Percentiles rank a stretch among this genome's conserved stretches.
phyloP scores from a whole-genome alignment of 768 basidiomycete genomes.

The Calocybe gangraenosa region DNA sequence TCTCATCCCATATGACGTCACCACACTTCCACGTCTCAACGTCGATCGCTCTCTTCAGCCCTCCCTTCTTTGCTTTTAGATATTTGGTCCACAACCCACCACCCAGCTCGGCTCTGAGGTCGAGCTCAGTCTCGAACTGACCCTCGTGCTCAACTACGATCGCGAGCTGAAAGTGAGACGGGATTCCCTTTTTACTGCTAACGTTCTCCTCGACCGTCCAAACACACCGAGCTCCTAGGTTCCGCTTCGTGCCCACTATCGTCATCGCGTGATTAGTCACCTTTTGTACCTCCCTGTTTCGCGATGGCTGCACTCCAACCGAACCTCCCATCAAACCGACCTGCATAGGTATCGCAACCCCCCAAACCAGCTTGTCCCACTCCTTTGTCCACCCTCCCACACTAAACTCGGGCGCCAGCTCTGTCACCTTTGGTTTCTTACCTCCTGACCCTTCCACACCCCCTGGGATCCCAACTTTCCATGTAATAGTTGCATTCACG shows the following conservation, averaged over 20 bases:
- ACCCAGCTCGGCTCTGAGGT: conserved; percentile 10
- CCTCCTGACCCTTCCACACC: background rate
- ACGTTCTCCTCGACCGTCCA: conserved; percentile 14
- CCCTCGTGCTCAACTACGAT: conserved; percentile 11
- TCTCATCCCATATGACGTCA: conserved; percentile 8
- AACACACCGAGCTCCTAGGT: background rate
- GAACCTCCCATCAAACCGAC: conserved; percentile 8
- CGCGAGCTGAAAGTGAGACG: conserved; percentile 12
- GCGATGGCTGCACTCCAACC: conserved; percentile 7
- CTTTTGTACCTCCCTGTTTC: conserved; percentile 7
- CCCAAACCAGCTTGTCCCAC: conserved; percentile 6
- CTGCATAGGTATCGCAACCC: conserved; percentile 5
- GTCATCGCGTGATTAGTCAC: conserved; percentile 11
- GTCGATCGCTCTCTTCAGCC: conserved; percentile 8
- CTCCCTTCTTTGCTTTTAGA: conserved; percentile 5
- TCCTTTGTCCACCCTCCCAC: conserved; percentile 13
- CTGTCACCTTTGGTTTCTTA: conserved; percentile 3
- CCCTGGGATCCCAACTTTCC: background rate
- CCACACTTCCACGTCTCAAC: conserved; percentile 11
- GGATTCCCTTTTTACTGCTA: conserved; percentile 11
- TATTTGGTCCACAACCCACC: conserved; percentile 6
- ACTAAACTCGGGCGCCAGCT: conserved; percentile 9
- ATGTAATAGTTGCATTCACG: conserved; percentile 1
- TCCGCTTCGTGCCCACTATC: conserved; percentile 7
- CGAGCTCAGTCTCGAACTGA: conserved; percentile 9